phyloP scores from a whole-genome alignment of 2,329 filamentous ascomycete genomes.

The Cytospora leucostoma region DNA sequence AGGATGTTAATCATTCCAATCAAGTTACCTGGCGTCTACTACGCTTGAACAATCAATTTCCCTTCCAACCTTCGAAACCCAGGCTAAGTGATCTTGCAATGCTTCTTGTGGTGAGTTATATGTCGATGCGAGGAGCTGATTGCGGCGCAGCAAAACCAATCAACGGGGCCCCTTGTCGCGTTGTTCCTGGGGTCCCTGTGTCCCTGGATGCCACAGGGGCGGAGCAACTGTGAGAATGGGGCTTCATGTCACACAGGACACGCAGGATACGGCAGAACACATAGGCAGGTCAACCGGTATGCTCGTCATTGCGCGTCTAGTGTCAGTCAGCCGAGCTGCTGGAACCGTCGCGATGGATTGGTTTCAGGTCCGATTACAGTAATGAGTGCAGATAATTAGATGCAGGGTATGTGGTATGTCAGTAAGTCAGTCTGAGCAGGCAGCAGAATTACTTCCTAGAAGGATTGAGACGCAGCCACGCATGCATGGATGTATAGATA shows the following conservation, averaged over 20 bases:
- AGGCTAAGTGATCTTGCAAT: not conserved
- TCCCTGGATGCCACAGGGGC: not conserved
- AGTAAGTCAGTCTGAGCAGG: conserved; percentile 10
- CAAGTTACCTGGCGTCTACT: not conserved
- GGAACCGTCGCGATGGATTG: not conserved
- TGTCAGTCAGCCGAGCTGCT: not conserved
- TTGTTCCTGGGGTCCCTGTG: not conserved
- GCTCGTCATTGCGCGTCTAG: not conserved
- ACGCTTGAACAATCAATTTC: not conserved
- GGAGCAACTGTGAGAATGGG: not conserved
- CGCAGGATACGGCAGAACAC: too few relatives aligned
- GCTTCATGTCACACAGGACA: not conserved
- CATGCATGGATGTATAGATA: not conserved
- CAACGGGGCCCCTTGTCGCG: too few relatives aligned
- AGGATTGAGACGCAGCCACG: conserved; percentile 5
- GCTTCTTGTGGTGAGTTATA: not conserved
- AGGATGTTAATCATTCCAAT: not conserved
- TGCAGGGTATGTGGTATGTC: not conserved
- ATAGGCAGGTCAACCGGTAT: too few relatives aligned
- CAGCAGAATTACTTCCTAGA: conserved; percentile 22
- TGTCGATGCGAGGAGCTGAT: not conserved
- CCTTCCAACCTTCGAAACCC: not conserved
- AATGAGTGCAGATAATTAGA: too few relatives aligned
- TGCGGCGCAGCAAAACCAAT: not conserved
- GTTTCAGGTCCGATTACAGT: not conserved